Base-by-base conservation (phyloP, 331 rosid genomes). In the Saraca asoca region DNA sequence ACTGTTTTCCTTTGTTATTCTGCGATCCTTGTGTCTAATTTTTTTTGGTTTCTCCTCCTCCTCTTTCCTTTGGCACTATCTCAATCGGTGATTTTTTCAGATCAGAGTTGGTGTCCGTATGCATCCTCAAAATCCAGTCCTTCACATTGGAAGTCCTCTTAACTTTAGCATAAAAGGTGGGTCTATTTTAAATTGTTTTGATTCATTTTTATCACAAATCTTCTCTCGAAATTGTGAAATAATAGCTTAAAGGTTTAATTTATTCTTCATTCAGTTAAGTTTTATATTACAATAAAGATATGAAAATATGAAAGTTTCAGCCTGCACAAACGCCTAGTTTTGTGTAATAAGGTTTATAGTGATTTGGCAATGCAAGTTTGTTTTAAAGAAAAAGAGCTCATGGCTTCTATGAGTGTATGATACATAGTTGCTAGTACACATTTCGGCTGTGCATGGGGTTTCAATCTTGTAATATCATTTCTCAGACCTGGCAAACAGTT, bases 101-200 rank as follows among this genome's bases (percentile, higher is more conserved):
- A 72, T 93, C 74, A 78, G 88, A 65, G 95, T 87, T 57, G 98
- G 98, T 70, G 91, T 94, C 16, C 73, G 83, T 66, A 78, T 93
- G 74, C 81, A 81, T 77, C 98, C 98, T 72, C 90, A 81, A 77
- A 85, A 86, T 76, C 96, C 95, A 15, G 82, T 89, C 75, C 76
- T 90, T 78, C 88, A 76, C 34, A 62, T 70, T 7, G 95, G 95
- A 75, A 76, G 85, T 76, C 79, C 68, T 78, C 85, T 93, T 61
- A 87, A 84, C 85, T 83, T 93, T 73, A 84, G 88, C 60, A 54
- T 85, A 61, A 86, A 84, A 85, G 98, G 98, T 91, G 62, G 54
- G 82, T 51, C 43, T 62, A 44, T 49, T 35, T 51, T 69, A 38
- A 77, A 52, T 42, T 17, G 34, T 60, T 59, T 67, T 52, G 20